Conservation (phyloP, 257 asterid species). For the Lithospermum erythrorhizon region DNA sequence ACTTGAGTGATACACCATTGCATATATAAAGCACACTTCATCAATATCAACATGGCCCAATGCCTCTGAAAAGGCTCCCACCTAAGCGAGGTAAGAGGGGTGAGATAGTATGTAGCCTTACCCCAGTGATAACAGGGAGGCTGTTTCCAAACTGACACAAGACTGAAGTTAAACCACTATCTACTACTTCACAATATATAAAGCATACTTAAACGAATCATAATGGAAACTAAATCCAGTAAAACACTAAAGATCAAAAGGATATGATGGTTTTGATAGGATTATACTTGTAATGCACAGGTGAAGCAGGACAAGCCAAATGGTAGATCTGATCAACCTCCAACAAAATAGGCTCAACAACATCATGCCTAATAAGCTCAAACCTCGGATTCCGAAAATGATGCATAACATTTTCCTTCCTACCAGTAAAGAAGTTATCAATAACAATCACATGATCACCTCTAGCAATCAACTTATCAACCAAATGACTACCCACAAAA, state of each 20-base stretch:
- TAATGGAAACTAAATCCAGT: background rate
- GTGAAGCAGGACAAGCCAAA: conserved; percentile 97
- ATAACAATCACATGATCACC: conserved; percentile 97
- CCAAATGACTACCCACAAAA: conserved; percentile 87
- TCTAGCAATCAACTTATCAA: conserved; percentile 70
- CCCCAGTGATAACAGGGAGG: no score
- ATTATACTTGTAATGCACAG: conserved; percentile 92
- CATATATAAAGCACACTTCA: background rate
- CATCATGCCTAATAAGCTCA: conserved; percentile 94
- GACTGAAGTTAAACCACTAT: no score
- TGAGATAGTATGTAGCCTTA: no score
- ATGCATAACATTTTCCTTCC: conserved; percentile 83
- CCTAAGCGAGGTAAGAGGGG: no score
- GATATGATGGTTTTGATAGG: conserved; percentile 97
- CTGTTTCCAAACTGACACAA: no score
- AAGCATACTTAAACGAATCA: background rate
- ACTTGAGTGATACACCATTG: background rate
- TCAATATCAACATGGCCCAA: no score
- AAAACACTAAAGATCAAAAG: conserved; percentile 15
- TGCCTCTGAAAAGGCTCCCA: no score
- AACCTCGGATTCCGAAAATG: conserved; percentile 82
- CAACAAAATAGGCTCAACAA: conserved; percentile 77
- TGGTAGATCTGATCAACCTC: conserved; percentile 99
- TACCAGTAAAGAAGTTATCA: conserved; percentile 88
- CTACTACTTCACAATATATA: background rate